Conservation (phyloP, 257 asterid genomes). For the Cynanchum wilfordii region DNA sequence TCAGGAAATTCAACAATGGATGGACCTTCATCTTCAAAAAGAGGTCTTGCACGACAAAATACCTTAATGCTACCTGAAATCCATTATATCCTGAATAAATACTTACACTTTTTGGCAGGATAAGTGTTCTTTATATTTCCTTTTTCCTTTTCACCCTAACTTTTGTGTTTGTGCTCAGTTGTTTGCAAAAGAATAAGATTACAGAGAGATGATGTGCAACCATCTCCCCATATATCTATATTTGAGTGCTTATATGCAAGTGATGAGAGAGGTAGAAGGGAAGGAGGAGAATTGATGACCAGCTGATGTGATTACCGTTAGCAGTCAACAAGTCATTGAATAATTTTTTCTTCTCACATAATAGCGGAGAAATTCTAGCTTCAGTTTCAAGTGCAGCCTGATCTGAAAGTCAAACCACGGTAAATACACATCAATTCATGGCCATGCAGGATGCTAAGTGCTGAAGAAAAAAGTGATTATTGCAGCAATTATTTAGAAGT, state of each 20-base stretch:
- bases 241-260: neutral
- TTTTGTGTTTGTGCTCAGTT: neutral
- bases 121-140: neutral
- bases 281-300: conserved; percentile 16
- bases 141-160: neutral
- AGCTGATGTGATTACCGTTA: conserved; percentile 46
- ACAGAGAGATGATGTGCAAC: neutral
- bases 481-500: neutral
- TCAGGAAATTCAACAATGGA: conserved; percentile 87
- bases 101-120: neutral
- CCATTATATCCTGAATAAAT: conserved; percentile 24
- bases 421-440: neutral
- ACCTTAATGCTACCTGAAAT: conserved; percentile 87
- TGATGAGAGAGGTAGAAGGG: conserved; percentile 2
- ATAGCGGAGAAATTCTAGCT: conserved; percentile 82
- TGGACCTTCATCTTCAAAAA: conserved; percentile 91
- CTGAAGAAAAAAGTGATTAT: neutral
- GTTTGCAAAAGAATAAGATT: neutral
- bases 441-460: neutral
- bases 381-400: conserved; percentile 92
- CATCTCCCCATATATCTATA: conserved; percentile 3
- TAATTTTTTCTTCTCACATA: conserved; percentile 80
- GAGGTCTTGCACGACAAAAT: conserved; percentile 91
- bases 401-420: conserved; percentile 40
- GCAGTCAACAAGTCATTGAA: conserved; percentile 89